Percentiles rank a stretch among this genome's conserved stretches.
These are phyloP conservation scores for Plasmodium gallinaceum DNA, from an alignment of 169 alveolate genomes.

Conservation along the genomic window DNA sequence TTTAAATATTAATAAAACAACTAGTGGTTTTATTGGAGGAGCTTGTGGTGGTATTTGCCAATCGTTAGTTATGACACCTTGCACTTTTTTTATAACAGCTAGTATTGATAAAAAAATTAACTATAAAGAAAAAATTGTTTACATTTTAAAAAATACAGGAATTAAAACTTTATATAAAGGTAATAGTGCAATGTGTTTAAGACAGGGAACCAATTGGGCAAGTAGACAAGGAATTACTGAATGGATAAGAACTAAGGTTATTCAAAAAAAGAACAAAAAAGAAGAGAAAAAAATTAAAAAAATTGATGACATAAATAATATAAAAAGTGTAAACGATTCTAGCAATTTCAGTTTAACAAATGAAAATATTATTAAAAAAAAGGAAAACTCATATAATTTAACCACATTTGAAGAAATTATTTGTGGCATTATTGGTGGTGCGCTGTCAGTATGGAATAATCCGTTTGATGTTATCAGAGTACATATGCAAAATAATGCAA, in stretches of 20 bases:
- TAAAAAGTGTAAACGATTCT: neutral
- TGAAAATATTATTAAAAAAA: neutral
- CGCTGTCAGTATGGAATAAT: constrained; percentile 86
- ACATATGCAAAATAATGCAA: constrained; percentile 85
- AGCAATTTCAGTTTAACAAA: neutral
- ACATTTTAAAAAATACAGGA: constrained; percentile 74
- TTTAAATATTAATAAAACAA: constrained; percentile 62
- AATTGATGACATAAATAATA: neutral
- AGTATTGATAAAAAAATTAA: constrained; percentile 80
- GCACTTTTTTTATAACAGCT: constrained; percentile 86
- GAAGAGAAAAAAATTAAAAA: neutral
- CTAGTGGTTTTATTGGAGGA: constrained; percentile 84
- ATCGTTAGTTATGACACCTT: constrained; percentile 85
- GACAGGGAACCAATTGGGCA: constrained; percentile 90
- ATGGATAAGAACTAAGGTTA: constrained; percentile 48
- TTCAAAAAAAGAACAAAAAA: constrained; percentile 30
- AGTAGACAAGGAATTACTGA: constrained; percentile 88
- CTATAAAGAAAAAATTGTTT: constrained; percentile 23
- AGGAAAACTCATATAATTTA: neutral
- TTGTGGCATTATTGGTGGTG: constrained; percentile 84
- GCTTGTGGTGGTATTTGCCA: constrained; percentile 86
- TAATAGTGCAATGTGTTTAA: constrained; percentile 82
- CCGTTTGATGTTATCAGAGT: constrained; percentile 88
- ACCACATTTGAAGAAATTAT: constrained; percentile 50
- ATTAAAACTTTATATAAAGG: constrained; percentile 85